Base-by-base conservation (phyloP, 2,329 filamentous ascomycete genomes). In the Verticillium tricorpus region DNA sequence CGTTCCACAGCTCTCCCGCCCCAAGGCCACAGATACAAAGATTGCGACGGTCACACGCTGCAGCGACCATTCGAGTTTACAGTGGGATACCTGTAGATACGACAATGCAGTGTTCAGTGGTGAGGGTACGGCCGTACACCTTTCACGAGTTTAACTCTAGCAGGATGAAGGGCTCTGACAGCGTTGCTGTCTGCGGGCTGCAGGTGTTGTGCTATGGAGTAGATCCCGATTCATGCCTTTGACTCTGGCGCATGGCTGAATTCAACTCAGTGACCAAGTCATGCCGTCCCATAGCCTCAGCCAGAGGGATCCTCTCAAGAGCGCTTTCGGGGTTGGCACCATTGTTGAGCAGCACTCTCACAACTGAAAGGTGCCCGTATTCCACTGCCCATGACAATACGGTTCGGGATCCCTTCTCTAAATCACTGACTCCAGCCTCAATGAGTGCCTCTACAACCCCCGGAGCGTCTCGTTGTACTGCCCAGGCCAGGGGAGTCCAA, bases 401-500 rank as follows among this genome's bases (percentile, higher is more conserved):
- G 12, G 68, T 74, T 28, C 69, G 65, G 40, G 72, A 71, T 22
- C 40, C 40, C 40, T 50, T 50, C 40, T 50, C 40, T 9, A 50
- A 50, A 50, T 50, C n/a, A 50, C 17, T 50, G n/a, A 22, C 40
- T 59, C 63, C 58, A 7, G 64, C 69, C n/a, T 66, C 63, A 32
- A 76, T 62, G 37, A 77, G 69, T 2, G 64, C 65, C 62, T 71
- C 67, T 15, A 75, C 68, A 8, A 68, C 70, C 34, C 65, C 60
- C 0, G 72, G 70, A 12, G 65, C 54, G 28, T 66, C 50, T n/a
- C 59, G 61, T 39, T 68, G 66, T 7, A 74, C 67, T 8, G 73
- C 72, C 74, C 72, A 77, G n/a, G 69, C 62, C 19, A 77, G 60
- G 3, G 74, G 75, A 15, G 73, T 73, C 75, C 74, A 77, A 25